Percentiles rank a stretch among this genome's conserved stretches.
Evolutionary conservation across 2,329 filamentous ascomycete genomes (phyloP).

Genomic region (Dactylellina parvicollis): DNA sequence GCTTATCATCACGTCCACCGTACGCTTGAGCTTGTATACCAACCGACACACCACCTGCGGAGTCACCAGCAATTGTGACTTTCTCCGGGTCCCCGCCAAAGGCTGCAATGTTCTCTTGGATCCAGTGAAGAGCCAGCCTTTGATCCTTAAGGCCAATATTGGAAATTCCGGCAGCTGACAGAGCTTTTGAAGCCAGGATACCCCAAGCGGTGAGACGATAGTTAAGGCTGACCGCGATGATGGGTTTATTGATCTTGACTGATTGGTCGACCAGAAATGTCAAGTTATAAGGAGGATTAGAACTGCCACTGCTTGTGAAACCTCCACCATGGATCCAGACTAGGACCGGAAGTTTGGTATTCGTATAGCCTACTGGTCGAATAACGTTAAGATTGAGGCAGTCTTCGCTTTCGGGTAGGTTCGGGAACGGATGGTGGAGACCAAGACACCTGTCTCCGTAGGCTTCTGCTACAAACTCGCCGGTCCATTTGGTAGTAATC

Average conservation of each 20-base stretch:
- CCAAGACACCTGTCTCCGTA: constrained; percentile 56
- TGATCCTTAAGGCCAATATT: constrained; percentile 80
- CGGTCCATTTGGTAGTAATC: constrained; percentile 56
- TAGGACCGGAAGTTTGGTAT: constrained; percentile 63
- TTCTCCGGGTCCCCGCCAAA: constrained; percentile 83
- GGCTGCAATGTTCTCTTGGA: constrained; percentile 77
- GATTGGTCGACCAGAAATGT: constrained; percentile 71
- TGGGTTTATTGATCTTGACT: constrained; percentile 66
- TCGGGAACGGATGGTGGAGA: constrained; percentile 58
- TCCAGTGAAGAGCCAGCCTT: constrained; percentile 77
- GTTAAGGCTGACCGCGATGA: constrained; percentile 79
- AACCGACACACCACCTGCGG: constrained; percentile 65
- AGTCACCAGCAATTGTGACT: constrained; percentile 82
- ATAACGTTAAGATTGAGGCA: constrained; percentile 61
- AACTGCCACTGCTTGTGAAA: constrained; percentile 62
- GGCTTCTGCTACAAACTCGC: constrained; percentile 29
- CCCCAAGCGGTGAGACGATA: constrained; percentile 80
- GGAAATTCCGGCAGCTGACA: constrained; percentile 62
- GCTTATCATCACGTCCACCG: constrained; percentile 63
- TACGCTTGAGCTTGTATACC: constrained; percentile 46
- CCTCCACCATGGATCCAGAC: constrained; percentile 66
- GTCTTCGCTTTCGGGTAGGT: constrained; percentile 57
- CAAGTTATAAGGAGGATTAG: constrained; percentile 65
- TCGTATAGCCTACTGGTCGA: constrained; percentile 54
- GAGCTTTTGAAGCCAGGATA: constrained; percentile 75